These are phyloP conservation scores for Hyphochytrium catenoides DNA, from an alignment of 352 stramenopile species.

Conservation along the genomic window DNA sequence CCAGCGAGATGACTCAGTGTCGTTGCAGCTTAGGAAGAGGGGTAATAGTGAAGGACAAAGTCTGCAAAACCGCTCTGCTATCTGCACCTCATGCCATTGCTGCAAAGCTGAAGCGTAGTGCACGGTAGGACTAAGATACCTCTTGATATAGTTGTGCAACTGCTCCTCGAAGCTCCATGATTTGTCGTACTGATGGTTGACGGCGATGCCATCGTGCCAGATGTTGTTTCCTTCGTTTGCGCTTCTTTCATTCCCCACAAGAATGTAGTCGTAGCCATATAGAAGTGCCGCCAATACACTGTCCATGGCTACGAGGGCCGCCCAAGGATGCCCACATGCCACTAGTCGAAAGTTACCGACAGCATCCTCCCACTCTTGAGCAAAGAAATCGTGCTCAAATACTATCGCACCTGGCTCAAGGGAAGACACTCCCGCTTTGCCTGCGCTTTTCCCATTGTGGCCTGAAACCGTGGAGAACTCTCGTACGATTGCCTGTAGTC, in stretches of 20 bases:
- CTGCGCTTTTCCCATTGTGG: too few relatives aligned
- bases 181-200: slow-evolving; percentile 26
- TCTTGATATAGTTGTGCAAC: slow-evolving; percentile 15
- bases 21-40: slow-evolving; percentile 21
- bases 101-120: slow-evolving; percentile 20
- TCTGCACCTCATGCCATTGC: slow-evolving; percentile 20
- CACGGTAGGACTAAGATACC: slow-evolving; percentile 14
- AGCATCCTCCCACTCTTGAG: slow-evolving; percentile 12
- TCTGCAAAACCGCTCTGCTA: slow-evolving; percentile 14
- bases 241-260: slow-evolving; percentile 17
- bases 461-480: too few relatives aligned
- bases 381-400: slow-evolving; percentile 16
- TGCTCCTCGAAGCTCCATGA: slow-evolving; percentile 17
- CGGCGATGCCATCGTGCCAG: slow-evolving; percentile 10
- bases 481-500: slow-evolving; percentile 11
- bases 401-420: too few relatives aligned
- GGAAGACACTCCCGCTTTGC: too few relatives aligned
- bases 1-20: slow-evolving; percentile 16
- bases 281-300: slow-evolving; percentile 14
- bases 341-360: slow-evolving; percentile 11
- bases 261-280: slow-evolving; percentile 13
- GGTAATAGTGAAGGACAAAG: slow-evolving; percentile 13
- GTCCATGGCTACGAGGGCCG: slow-evolving; percentile 16
- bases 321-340: slow-evolving; percentile 15
- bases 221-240: slow-evolving; percentile 20